These are phyloP conservation scores for Cryptococcus wingfieldii DNA, from an alignment of 1,284 basidiomycete genomes.

Conservation along the genomic window DNA sequence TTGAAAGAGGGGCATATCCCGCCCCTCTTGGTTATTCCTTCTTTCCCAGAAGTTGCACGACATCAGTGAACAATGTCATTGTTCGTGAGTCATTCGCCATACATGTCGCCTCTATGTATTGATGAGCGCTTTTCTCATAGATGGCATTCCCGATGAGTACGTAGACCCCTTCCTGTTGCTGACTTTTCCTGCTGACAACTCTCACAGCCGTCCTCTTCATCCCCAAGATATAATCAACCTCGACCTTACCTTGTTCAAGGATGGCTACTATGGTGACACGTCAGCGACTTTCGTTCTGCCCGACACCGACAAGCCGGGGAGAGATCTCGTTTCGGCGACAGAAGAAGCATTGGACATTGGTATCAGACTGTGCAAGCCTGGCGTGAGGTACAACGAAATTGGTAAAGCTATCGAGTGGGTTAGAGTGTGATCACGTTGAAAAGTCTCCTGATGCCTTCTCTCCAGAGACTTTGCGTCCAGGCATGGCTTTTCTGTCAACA, in stretches of 20 bases:
- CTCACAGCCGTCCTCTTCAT: conserved; percentile 64
- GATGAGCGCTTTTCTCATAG: conserved; percentile 11
- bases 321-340: conserved; percentile 61
- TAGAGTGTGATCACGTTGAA: conserved; percentile 15
- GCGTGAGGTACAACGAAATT: conserved; percentile 66
- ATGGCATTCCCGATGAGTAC: conserved; percentile 40
- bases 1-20: conserved; percentile 71
- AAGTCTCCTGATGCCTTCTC: not conserved
- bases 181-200: not conserved
- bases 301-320: conserved; percentile 64
- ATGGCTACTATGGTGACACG: conserved; percentile 82
- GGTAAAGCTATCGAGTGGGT: conserved; percentile 67
- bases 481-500: conserved; percentile 61
- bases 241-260: conserved; percentile 72
- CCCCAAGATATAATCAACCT: conserved; percentile 79
- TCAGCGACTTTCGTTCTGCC: conserved; percentile 75
- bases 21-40: conserved; percentile 76
- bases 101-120: not conserved
- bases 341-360: conserved; percentile 66
- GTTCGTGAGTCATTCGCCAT: conserved; percentile 36
- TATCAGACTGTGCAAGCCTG: conserved; percentile 72
- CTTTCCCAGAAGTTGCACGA: conserved; percentile 83
- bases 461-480: conserved; percentile 44
- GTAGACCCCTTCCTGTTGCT: not conserved
- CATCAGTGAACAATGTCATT: conserved; percentile 66